Conservation (phyloP, 495 filamentous ascomycete species). For the Parmelia sp. region DNA sequence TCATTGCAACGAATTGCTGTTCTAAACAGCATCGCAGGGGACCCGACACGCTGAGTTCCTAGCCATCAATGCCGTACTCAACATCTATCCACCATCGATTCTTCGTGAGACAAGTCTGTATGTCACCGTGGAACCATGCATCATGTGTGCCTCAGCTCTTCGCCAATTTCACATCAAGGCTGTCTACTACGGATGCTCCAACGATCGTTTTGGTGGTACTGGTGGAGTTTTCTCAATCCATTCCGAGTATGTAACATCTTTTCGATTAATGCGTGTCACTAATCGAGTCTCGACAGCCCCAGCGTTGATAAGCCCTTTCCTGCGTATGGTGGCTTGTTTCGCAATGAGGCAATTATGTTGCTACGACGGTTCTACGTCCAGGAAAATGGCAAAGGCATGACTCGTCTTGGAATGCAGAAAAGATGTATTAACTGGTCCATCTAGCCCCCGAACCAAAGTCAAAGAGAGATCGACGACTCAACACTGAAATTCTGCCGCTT, state of each 20-base stretch:
- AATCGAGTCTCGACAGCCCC: conserved; percentile 31
- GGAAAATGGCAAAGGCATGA: conserved; percentile 78
- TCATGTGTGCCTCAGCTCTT: conserved; percentile 95
- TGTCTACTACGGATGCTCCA: conserved; percentile 90
- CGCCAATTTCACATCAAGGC: conserved; percentile 72
- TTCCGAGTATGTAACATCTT: conserved; percentile 49
- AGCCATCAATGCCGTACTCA: conserved; percentile 61
- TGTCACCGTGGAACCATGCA: conserved; percentile 94
- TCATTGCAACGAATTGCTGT: background rate
- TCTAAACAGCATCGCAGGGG: conserved; percentile 48
- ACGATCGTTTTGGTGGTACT: conserved; percentile 93
- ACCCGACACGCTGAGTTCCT: conserved; percentile 93
- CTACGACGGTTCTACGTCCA: conserved; percentile 93
- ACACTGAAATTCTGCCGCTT: conserved; percentile 31
- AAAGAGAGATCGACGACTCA: conserved; percentile 47
- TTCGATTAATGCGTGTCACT: conserved; percentile 7
- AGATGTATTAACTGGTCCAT: conserved; percentile 6
- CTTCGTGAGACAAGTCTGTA: conserved; percentile 74
- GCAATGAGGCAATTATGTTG: conserved; percentile 83
- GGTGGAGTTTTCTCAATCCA: conserved; percentile 86
- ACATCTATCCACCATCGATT: conserved; percentile 49
- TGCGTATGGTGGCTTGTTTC: conserved; percentile 73
- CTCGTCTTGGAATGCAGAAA: background rate
- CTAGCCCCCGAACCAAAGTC: conserved; percentile 57
- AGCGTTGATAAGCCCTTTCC: conserved; percentile 66